phyloP scores from a whole-genome alignment of 805 yeast species.

The Metschnikowia continentalis region DNA sequence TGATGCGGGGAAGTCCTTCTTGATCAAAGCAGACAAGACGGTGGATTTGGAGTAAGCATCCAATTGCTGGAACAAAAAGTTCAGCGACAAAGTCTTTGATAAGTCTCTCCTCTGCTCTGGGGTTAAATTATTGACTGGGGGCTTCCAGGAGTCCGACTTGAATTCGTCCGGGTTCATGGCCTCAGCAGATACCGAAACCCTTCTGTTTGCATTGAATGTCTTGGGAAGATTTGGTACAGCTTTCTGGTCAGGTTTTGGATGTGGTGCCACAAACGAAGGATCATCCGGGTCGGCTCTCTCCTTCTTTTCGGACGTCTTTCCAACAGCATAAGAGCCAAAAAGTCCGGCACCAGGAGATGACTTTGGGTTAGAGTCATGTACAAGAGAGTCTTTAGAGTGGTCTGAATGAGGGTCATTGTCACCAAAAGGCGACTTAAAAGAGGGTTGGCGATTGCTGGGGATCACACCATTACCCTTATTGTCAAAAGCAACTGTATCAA shows the following conservation, averaged over 20 bases:
- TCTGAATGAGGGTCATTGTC: constrained; percentile 61
- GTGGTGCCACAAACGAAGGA: constrained; percentile 16
- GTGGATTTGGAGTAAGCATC: constrained; percentile 74
- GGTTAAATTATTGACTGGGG: constrained; percentile 63
- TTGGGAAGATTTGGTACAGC: constrained; percentile 42
- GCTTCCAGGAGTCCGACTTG: constrained; percentile 63
- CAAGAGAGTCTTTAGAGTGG: constrained; percentile 31
- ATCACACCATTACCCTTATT: constrained; percentile 24
- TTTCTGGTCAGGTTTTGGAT: constrained; percentile 17
- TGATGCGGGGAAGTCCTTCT: constrained; percentile 56
- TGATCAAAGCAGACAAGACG: constrained; percentile 80
- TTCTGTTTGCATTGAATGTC: constrained; percentile 71
- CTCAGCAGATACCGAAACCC: constrained; percentile 90
- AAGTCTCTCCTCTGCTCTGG: constrained; percentile 63
- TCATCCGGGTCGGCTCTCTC: constrained; percentile 29
- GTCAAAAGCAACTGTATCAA: constrained; percentile 31
- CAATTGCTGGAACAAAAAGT: constrained; percentile 79
- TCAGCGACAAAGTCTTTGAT: constrained; percentile 67
- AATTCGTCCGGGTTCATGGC: constrained; percentile 73
- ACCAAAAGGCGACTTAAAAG: constrained; percentile 59
- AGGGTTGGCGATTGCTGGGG: constrained; percentile 36
- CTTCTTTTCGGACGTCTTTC: constrained; percentile 14
- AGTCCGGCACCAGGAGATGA: constrained; percentile 13
- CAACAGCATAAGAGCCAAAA: constrained; percentile 14
- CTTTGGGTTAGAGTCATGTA: neutral